Evolutionary conservation across 1,284 basidiomycete species (phyloP), one percentile per base, ranked within the genome.

Genomic region (Ustanciosporium gigantosporum): DNA sequence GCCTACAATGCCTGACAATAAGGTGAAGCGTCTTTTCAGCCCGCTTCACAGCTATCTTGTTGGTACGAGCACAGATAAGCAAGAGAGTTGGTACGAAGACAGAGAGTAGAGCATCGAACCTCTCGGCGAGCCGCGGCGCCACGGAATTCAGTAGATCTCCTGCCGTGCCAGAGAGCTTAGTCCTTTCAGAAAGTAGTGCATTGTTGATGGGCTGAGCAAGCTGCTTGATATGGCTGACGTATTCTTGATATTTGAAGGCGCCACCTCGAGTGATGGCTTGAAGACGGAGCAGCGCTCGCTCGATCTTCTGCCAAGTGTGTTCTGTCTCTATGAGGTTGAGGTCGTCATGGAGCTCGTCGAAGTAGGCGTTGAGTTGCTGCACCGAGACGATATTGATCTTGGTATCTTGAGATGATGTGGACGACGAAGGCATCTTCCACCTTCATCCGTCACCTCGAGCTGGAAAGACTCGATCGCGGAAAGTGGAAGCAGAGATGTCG

Each of bases 41-140:
- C 15, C 81, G 72, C 37, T 79, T 79, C 11, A 81, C 64, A 25
- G 79, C 79, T 7, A 82, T 80, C 61, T 82, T 82, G 73, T 82
- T 82, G 0, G 81, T 81, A 25, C 81, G 67, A 1, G 79, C 79
- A 39, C 82, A 80, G 25, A 82, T 77, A 16, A 73, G 65, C 37
- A 82, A 58, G 4, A 82, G 64, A 0, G 80, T 76, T 14, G 81
- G 81, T 11, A 82, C 58, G 59, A 81, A 82, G 24, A 81, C 64
- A 3, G 68, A 49, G 19, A 82, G 76, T 14, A 82, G 76, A 4
- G 79, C 66, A 4, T 75, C 71, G 56, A 82, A 82, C 17, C 72
- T 51, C 6, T 52, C 31, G 3, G 59, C 73, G 7, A 82, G 72
- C 0, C 81, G 73, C 1, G 81, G 81, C 1, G 81, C 81, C 43